Evolutionary conservation across 1,139 yeast genomes (phyloP), one percentile per base, ranked within the genome.

Genomic region (Tardiomyces depauwii): DNA sequence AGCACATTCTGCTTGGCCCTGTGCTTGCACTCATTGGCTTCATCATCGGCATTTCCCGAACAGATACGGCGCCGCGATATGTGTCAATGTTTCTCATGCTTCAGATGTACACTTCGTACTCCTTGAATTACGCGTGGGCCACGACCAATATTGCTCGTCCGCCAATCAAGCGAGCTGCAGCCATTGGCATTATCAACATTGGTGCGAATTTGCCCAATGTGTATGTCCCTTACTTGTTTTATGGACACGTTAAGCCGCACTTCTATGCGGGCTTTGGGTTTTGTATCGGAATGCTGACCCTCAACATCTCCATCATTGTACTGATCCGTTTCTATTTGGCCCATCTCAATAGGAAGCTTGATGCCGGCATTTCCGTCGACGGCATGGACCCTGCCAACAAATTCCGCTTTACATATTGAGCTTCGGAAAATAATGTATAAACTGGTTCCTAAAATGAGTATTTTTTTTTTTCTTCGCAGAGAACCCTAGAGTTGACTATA

Each of bases 31-130:
- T 79, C 2, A 64, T 43, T n/a, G 47, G 39, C 7, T 38, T 48
- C 39, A 21, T 42, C 21, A 36, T 46, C 32, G 51, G 71, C 48
- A 57, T 67, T 7, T 60, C 81, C 1, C 74, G 80, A 1, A 61
- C 73, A 47, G 74, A 76, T 53, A 73, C 76, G 1, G 82, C 77
- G 5, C 80, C 81, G 2, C 65, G 82, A 49, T 77, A 77, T 53
- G 75, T 76, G 50, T 72, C 79, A 41, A 77, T 77, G 81, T 74
- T 78, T 58, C 64, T 77, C 47, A 75, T 77, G 79, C 73, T 77
- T 47, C 80, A 80, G 39, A 61, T 77, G 46, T 77, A 77, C 56
- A 74, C 79, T 56, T 71, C 80, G 0, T 77, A 75, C 58, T 75
- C 78, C n/a, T 70, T 73, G 3, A 73, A 74, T 44, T 65, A 76